Base-by-base conservation (phyloP, 148 eudicot species). In the Heliosperma pusillum region DNA sequence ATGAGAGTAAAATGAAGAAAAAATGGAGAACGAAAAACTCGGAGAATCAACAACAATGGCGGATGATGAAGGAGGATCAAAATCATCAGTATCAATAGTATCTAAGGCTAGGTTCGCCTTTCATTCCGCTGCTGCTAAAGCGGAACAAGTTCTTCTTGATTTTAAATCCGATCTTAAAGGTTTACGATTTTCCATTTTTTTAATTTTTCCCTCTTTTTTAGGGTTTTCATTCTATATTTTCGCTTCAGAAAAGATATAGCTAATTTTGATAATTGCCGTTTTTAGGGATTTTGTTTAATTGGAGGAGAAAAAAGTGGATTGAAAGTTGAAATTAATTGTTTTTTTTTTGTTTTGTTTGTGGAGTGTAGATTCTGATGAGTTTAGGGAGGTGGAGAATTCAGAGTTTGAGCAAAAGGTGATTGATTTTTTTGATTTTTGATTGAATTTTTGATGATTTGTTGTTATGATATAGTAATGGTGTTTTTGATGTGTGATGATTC, bases 91-190 rank as follows among this genome's bases (percentile, higher is more conserved):
- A 21, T 89, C 86, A 64, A 68, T 89, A 20, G 94, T 94, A 47
- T 88, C 93, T 13, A 86, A 75, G 84, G 97, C 97, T 29, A 89
- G 93, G 86, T 83, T 83, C 29, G 98, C 96, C 85, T 88, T 93
- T 76, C 86, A 93, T 85, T 91, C 96, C 58, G 98, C 98, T 0
- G 98, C 98, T 42, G 96, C 92, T 61, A 93, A 91, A 84, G 96
- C 98, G 79, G 98, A 93, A 83, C 86, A 82, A 80, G 89, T 83
- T 74, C 79, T 94, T 76, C 83, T 82, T 55, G 97, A 89, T 82
- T 88, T 89, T 17, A 93, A 85, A 80, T 88, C 97, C 80, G 92
- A 94, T 86, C 78, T 85, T 85, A 88, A 66, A 77, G 92, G 97
- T 92, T 22, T 63, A 26, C 20, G 19, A 47, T 42, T 60, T 33